Base-by-base conservation (phyloP, 1,284 basidiomycete genomes). In the Neonothopanus nambi region DNA sequence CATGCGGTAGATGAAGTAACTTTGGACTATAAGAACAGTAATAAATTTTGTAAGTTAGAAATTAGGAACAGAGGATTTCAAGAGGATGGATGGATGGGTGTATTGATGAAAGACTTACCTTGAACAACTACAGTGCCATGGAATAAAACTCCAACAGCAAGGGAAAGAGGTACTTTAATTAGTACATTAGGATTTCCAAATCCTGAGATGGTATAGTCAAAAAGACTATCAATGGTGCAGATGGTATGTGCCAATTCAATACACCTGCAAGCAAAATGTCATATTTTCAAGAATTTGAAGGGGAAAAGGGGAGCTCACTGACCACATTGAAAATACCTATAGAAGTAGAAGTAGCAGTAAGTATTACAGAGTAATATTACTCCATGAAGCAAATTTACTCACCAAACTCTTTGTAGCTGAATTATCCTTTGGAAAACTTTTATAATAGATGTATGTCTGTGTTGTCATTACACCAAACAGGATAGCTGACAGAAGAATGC, bases 371-470 rank as follows among this genome's bases (percentile, higher is more conserved):
- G 5, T 24, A 23, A 17, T 5, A 24, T 5, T 23, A 21, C 18
- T n/a, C n/a, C n/a, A 23, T 12, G 36, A 9, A 7, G 13, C 26
- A 40, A 12, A 18, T 46, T 5, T 9, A n/a, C 20, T 26, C 21
- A 48, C 21, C 11, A 48, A 26, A n/a, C 26, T 5, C 11, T 26
- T 18, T 24, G 13, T 39, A 24, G 38, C 5, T 28, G 26, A 11
- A 28, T 28, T 40, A 13, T 48, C 47, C 11, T 39, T 26, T 18
- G 47, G 12, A 40, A 40, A 48, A 8, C 15, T 48, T 17, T 43
- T 51, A 3, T 51, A 39, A 37, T 51, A 51, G 13, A 23, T 20
- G n/a, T 51, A 51, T n/a, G 21, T 26, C 33, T 51, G 49, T 36
- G 30, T 28, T 23, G 40, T 51, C 15, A 44, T 5, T 12, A 51